phyloP scores from a whole-genome alignment of 768 basidiomycete genomes.

The Suillus brevipes region DNA sequence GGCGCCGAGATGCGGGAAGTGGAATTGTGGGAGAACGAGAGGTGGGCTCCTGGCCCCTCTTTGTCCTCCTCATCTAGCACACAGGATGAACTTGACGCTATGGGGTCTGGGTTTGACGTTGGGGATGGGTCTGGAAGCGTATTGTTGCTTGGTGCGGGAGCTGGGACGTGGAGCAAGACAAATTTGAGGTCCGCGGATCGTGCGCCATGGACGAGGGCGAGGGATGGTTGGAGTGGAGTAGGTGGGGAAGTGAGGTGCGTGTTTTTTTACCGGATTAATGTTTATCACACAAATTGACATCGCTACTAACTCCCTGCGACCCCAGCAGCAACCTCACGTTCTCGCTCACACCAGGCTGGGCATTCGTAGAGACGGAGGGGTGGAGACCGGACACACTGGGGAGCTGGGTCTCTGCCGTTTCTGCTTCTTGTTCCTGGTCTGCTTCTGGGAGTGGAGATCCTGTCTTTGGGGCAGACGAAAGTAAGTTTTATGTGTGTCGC shows the following conservation, averaged over 20 bases:
- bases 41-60: constrained; percentile 40
- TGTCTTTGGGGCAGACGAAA: constrained; percentile 25
- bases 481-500: constrained; percentile 11
- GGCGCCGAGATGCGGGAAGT: constrained; percentile 62
- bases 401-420: constrained; percentile 45
- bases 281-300: background rate
- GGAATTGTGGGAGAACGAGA: constrained; percentile 81
- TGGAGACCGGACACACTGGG: constrained; percentile 70
- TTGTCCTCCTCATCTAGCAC: background rate
- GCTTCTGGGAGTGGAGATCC: constrained; percentile 9
- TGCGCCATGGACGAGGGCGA: constrained; percentile 65
- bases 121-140: background rate
- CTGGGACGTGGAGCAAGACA: constrained; percentile 38
- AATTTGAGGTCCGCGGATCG: constrained; percentile 47
- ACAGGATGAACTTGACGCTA: constrained; percentile 10
- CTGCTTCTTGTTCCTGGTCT: background rate
- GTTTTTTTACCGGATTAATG: constrained; percentile 12
- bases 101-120: background rate
- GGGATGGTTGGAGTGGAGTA: constrained; percentile 71
- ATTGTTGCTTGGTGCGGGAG: constrained; percentile 4
- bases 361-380: constrained; percentile 73
- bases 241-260: constrained; percentile 62
- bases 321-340: constrained; percentile 79
- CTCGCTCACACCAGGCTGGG: constrained; percentile 71
- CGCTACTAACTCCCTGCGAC: constrained; percentile 9